Evolutionary conservation across 441 rosid species (phyloP), one percentile per base, ranked within the genome.

Genomic region (Macaranga tanarius): DNA sequence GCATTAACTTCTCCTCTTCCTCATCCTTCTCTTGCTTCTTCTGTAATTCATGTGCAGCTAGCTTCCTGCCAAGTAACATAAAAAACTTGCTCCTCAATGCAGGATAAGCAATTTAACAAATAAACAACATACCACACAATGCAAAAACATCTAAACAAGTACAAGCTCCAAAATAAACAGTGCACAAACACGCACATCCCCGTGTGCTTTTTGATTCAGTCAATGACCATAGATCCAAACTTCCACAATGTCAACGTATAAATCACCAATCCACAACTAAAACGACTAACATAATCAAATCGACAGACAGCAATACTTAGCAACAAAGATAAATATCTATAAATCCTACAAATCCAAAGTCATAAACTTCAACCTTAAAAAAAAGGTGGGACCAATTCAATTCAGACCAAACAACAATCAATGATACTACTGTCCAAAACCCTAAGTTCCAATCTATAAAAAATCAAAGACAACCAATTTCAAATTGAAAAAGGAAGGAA

Each of bases 11-110:
- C 79, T 90, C 96, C 77, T 85, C 92, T 57, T 90, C 94, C 70
- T 93, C 98, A 63, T 87, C 97, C 78, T 87, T 87, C 73, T 86
- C 97, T 55, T 84, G 90, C 79, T 87, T 86, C 90, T 84, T 83
- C 79, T 90, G 97, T 56, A 82, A 78, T 75, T 86, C 83, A 79
- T 86, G 94, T 26, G 94, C 95, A 62, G 85, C 92, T 67, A 83
- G 79, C 81, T 83, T 93, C 89, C 98, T 93, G 84, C 64, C 56
- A 63, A 11, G 47, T 25, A 40, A 65, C 28, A 72, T 47, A 71
- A 72, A 72, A 61, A 65, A 47, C 62, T 68, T 17, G 15, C 54
- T 67, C 59, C 59, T 72, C 17, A 68, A 52, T 58, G 60, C 50
- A 65, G 19, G 13, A 52, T 65, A 54, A 15, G 42, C 59, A 10